Evolutionary conservation across 2,329 filamentous ascomycete genomes (phyloP).

Genomic region (Ramichloridium luteum): DNA sequence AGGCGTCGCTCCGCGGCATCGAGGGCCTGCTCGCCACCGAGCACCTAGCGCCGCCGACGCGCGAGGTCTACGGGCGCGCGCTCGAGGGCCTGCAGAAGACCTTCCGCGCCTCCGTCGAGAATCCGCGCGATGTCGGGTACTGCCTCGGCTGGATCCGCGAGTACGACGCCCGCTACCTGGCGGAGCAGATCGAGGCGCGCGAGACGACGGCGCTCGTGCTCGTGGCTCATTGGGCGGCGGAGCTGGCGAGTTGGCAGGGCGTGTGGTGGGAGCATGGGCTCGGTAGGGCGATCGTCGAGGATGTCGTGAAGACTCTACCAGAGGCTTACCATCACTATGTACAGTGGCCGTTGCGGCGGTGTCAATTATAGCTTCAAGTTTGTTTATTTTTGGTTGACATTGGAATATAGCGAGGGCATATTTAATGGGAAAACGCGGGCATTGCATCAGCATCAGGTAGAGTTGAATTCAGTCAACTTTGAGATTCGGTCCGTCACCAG

Average conservation of each 20-base stretch:
- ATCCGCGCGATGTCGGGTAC: not conserved
- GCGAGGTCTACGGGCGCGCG: not conserved
- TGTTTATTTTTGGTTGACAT: no score
- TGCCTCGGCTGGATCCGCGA: not conserved
- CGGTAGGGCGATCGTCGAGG: not conserved
- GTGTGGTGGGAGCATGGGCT: constrained; percentile 1
- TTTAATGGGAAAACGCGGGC: no score
- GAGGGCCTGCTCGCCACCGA: not conserved
- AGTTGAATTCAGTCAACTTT: no score
- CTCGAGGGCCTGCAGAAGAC: not conserved
- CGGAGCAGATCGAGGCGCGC: not conserved
- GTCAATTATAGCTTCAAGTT: no score
- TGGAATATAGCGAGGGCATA: no score
- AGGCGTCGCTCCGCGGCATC: not conserved
- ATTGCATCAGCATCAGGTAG: no score
- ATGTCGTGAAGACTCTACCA: not conserved
- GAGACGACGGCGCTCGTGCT: not conserved
- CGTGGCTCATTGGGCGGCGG: not conserved
- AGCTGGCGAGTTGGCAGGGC: not conserved
- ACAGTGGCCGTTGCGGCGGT: not conserved
- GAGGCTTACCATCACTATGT: not conserved
- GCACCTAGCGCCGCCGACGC: not conserved
- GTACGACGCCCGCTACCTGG: not conserved
- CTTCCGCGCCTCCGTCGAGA: not conserved
- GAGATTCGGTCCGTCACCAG: no score